phyloP scores from a whole-genome alignment of 768 basidiomycete species.

The Asterophora lycoperdoides region DNA sequence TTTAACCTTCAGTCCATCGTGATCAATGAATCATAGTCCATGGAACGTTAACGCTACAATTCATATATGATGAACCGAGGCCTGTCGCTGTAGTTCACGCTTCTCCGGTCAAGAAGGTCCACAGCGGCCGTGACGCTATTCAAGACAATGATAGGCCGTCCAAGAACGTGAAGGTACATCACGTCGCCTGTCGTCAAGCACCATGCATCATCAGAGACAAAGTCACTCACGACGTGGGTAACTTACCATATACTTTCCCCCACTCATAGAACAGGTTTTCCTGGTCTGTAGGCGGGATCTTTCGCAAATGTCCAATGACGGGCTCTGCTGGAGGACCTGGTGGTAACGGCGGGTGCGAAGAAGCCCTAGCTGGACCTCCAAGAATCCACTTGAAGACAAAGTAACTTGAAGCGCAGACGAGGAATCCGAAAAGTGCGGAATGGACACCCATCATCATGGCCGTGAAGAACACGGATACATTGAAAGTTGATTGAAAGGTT shows the following conservation, averaged over 20 bases:
- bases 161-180: slow-evolving; percentile 19
- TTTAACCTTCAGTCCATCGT: too few relatives aligned
- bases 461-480: too few relatives aligned
- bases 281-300: background rate
- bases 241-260: slow-evolving; percentile 8
- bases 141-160: slow-evolving; percentile 23
- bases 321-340: slow-evolving; percentile 9
- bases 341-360: slow-evolving; percentile 5
- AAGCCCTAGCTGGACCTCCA: background rate
- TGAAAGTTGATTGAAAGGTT: too few relatives aligned
- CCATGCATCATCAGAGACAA: background rate
- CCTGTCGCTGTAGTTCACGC: slow-evolving; percentile 34
- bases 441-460: background rate
- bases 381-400: background rate
- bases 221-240: background rate
- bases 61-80: slow-evolving; percentile 20
- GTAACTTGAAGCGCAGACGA: background rate
- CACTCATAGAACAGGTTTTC: slow-evolving; percentile 4
- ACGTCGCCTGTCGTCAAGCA: slow-evolving; percentile 10
- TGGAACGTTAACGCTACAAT: slow-evolving; percentile 10
- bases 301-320: slow-evolving; percentile 7
- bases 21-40: background rate
- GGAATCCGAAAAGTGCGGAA: background rate
- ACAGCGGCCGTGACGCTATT: slow-evolving; percentile 31
- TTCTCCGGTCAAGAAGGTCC: slow-evolving; percentile 40